Base-by-base conservation (phyloP, 768 basidiomycete genomes). In the Boletus tylopilopsis region DNA sequence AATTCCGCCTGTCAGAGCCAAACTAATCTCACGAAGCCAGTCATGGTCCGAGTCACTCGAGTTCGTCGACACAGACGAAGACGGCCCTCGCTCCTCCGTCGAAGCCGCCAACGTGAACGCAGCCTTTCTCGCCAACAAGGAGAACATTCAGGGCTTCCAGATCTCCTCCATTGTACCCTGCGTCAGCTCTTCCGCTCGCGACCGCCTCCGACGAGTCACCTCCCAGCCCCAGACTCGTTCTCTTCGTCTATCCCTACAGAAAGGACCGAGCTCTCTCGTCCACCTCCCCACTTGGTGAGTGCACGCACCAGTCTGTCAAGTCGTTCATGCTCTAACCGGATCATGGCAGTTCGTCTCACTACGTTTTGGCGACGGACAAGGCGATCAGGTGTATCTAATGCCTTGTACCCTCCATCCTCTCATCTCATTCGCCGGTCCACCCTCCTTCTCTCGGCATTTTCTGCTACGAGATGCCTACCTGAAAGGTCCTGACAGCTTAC, bases 291-390 rank as follows among this genome's bases (percentile, higher is more conserved):
- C 70, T 87, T 40, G 74, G 84, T 87, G 63, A 71, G 84, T 75
- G 33, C 27, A 4, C 0, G 36, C 35, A 19, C 32, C 44, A 10
- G 36, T 45, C 16, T 6, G 13, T 19, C 38, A 9, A 6, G 9
- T 13, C 4, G 23, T 27, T 2, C 1, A 15, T 9, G 12, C 27
- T 21, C 38, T 49, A 40, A 51, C 34, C 16, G 46, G 40, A n/a
- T 29, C 10, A 27, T n/a, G 1, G 2, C 53, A 90, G 87, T 88
- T 30, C 84, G 88, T n/a, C 87, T 88, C 0, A 86, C 80, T 7
- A 85, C 88, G 0, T 89, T 90, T 64, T 90, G 88, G 88, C 76
- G 85, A 27, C 82, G 81, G 55, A 87, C 84, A 2, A 76, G 70
- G 25, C 79, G 82, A 13, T 87, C 85, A 18, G 88, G 86, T 15